Evolutionary conservation across 768 basidiomycete species (phyloP), one percentile per base, ranked within the genome.

Genomic region (Peribolospora kevripleyi): DNA sequence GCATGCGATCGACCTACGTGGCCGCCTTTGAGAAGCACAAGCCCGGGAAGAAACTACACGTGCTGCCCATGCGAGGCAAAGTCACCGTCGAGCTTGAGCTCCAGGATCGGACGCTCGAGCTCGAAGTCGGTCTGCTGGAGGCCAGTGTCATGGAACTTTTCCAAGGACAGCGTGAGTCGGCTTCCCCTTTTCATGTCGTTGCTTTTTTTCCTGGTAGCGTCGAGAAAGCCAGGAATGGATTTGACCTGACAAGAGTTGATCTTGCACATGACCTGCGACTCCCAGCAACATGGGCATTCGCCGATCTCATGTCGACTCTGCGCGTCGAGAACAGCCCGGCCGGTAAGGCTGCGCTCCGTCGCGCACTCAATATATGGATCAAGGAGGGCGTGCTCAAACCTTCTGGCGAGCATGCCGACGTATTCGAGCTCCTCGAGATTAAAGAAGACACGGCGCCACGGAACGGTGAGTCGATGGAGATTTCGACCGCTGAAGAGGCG

Each of bases 111-210:
- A 76, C 70, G 4, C 57, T 93, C 42, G 75, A 76, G 25, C 76
- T 76, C 3, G 79, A 85, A 47, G 85, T 84, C 3, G 78, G 79
- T 1, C 85, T 88, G 0, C 67, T 97, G 14, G 90, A 97, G 64
- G 93, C 91, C 7, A 82, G 85, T 1, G 76, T 91, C 57, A 78
- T 90, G 51, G 86, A 90, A 61, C 70, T 85, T 3, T 93, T 95
- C 64, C 79, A 78, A 0, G 71, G 78, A 55, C 76, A 79, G 66
- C 70, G 85, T 79, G 40, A 36, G 66, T 61, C 40, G 7, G 40
- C 5, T 7, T 62, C 9, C 42, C 39, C 39, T 10, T 8, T 14
- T 7, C 7, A 38, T 25, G 37, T n/a, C 10, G 52, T 13, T 54
- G 8, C 36, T 47, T 49, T 25, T 25, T 25, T 25, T 25, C 25